phyloP scores from a whole-genome alignment of 257 asterid species.

The Striga asiatica region DNA sequence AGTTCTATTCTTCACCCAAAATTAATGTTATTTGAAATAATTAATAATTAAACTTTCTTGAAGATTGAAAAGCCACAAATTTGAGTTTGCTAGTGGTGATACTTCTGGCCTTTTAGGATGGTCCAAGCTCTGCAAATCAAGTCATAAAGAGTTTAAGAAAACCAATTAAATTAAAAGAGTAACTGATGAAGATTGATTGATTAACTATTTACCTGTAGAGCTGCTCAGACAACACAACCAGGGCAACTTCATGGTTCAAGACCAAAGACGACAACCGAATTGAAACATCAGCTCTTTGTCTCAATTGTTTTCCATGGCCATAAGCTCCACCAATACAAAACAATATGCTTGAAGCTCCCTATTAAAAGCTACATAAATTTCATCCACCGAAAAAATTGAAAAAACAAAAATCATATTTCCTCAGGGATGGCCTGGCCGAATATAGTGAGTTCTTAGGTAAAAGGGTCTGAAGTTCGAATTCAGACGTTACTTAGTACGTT shows the following conservation, averaged over 20 bases:
- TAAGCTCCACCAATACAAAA: conserved; percentile 90
- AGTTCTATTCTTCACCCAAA: no score
- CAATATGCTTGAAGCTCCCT: conserved; percentile 63
- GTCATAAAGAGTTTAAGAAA: not conserved
- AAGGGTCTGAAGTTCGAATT: no score
- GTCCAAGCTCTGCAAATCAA: conserved; percentile 73
- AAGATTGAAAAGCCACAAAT: no score
- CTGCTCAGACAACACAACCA: conserved; percentile 71
- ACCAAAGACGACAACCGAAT: conserved; percentile 66
- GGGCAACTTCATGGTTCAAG: conserved; percentile 76
- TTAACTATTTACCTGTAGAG: conserved; percentile 48
- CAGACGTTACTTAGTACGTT: no score
- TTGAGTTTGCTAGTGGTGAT: conserved; percentile 47
- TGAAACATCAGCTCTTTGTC: conserved; percentile 55
- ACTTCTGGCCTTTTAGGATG: conserved; percentile 83
- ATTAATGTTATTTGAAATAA: no score
- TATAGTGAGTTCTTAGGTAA: no score
- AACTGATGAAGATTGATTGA: not conserved
- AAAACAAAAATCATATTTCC: not conserved
- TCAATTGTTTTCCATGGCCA: conserved; percentile 67
- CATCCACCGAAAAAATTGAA: not conserved
- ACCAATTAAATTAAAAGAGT: not conserved
- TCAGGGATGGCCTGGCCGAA: no score
- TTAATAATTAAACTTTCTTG: no score
- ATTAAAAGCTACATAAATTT: not conserved